phyloP scores from a whole-genome alignment of 768 basidiomycete species.

The Termitomyces sp. region DNA sequence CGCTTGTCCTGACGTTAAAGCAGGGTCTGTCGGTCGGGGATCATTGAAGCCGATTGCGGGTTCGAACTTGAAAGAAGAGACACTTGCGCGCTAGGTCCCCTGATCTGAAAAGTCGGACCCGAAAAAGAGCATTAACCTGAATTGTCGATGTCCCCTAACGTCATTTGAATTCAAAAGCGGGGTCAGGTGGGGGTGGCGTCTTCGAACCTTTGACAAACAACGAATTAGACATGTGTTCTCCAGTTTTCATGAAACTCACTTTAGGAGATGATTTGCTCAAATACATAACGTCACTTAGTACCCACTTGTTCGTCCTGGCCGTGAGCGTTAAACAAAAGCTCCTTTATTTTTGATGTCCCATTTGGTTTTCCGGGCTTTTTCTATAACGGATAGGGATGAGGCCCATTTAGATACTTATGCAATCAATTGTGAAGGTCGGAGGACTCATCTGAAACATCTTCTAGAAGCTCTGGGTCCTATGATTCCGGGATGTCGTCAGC shows the following conservation, averaged over 20 bases:
- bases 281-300: neutral
- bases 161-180: neutral
- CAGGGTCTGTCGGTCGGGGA: constrained; percentile 1
- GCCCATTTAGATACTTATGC: neutral
- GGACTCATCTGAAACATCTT: neutral
- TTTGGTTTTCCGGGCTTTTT: too few species aligned
- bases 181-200: neutral
- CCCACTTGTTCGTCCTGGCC: neutral
- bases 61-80: neutral
- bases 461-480: neutral
- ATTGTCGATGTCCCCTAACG: neutral
- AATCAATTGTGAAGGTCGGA: neutral
- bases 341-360: neutral
- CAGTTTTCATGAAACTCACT: too few species aligned
- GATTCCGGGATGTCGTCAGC: neutral
- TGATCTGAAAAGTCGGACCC: neutral
- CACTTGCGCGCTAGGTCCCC: neutral
- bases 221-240: neutral
- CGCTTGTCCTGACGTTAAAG: neutral
- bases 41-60: neutral
- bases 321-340: neutral
- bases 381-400: neutral
- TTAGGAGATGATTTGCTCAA: neutral
- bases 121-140: neutral
- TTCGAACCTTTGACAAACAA: too few species aligned